A percentile compares a stretch with the other conserved stretches of the same genome.
Conservation (phyloP, 257 asterid genomes). For the Marsdenia floribunda region DNA sequence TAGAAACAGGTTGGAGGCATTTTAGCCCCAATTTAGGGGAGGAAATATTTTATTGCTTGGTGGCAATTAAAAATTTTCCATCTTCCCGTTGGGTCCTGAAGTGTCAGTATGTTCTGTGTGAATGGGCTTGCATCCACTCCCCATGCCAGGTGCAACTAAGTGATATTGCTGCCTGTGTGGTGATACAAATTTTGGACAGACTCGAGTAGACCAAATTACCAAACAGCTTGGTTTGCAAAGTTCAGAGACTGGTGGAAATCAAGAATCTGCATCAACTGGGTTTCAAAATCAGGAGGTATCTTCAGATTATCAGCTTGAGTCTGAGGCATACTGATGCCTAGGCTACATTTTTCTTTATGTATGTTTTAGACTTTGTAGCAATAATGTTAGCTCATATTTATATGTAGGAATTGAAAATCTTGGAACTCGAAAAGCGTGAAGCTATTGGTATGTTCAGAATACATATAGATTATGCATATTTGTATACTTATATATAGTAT, state of each 20-base stretch:
- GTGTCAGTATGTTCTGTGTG: slow-evolving; percentile 46
- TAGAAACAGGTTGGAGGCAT: slow-evolving; percentile 27
- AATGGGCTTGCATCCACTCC: slow-evolving; percentile 48
- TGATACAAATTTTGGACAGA: slow-evolving; percentile 79
- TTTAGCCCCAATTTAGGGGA: slow-evolving; percentile 23
- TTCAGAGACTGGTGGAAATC: slow-evolving; percentile 39
- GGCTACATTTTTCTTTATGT: slow-evolving; percentile 10
- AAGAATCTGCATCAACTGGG: slow-evolving; percentile 28
- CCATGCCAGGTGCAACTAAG: slow-evolving; percentile 52
- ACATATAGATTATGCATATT: background rate
- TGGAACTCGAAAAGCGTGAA: slow-evolving; percentile 84
- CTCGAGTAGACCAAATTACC: slow-evolving; percentile 78
- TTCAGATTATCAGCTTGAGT: slow-evolving; percentile 37
- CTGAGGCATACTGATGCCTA: slow-evolving; percentile 27
- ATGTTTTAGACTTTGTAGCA: slow-evolving; percentile 19
- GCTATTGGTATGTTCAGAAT: slow-evolving; percentile 56
- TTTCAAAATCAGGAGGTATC: slow-evolving; percentile 29
- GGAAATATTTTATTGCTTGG: slow-evolving; percentile 29
- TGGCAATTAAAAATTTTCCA: slow-evolving; percentile 37
- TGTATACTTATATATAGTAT: too few relatives aligned
- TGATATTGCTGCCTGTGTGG: slow-evolving; percentile 67
- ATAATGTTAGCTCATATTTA: slow-evolving; percentile 19
- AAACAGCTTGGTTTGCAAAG: slow-evolving; percentile 56
- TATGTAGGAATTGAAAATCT: slow-evolving; percentile 41
- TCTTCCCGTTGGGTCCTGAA: slow-evolving; percentile 38